phyloP scores from a whole-genome alignment of 345 rosid genomes.

The Cardamine chenopodiifolia region DNA sequence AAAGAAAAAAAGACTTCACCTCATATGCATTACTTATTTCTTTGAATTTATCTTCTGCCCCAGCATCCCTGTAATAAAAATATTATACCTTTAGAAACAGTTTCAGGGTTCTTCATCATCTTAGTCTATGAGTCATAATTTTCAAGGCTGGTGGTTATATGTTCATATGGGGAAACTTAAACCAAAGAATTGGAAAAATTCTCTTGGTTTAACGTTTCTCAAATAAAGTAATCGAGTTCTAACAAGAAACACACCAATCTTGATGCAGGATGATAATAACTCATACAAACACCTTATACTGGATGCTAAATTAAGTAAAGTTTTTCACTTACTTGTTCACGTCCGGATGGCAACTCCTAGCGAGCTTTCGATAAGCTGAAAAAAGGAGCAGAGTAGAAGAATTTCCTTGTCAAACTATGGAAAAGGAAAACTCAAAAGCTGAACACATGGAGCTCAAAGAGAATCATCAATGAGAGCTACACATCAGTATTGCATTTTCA shows the following conservation, averaged over 20 bases:
- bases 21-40: constrained; percentile 98
- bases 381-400: constrained; percentile 6
- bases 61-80: constrained; percentile 67
- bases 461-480: constrained; percentile 8
- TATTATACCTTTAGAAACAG: background rate
- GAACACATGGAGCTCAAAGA: background rate
- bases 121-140: background rate
- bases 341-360: constrained; percentile 94
- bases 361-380: constrained; percentile 97
- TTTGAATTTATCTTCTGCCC: constrained; percentile 92
- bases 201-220: background rate
- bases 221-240: background rate
- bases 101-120: constrained; percentile 10
- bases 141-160: background rate
- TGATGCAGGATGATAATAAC: constrained; percentile 4
- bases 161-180: background rate
- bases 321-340: constrained; percentile 84
- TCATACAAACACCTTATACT: background rate
- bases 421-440: background rate
- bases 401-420: constrained; percentile 15
- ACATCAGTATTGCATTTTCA: background rate
- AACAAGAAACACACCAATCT: constrained; percentile 9
- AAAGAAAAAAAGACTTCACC: constrained; percentile 52
- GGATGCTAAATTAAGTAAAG: background rate
- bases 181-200: background rate